Percentiles rank a stretch among this genome's conserved stretches.
Evolutionary conservation across 176 grass and related monocot genomes (phyloP).

Genomic region (Avena insularis): DNA sequence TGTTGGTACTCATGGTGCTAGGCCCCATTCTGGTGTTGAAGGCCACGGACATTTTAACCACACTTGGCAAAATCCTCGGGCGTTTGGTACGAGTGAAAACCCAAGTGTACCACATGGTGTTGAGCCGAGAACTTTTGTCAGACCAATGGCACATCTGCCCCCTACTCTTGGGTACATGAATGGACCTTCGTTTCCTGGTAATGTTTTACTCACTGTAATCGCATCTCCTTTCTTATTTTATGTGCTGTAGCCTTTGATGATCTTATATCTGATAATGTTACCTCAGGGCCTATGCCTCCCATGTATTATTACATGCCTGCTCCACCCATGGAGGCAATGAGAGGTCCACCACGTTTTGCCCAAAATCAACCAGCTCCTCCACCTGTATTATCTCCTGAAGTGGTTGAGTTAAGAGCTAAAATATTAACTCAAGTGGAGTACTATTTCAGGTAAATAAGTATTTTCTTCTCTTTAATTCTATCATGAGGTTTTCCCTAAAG

Average conservation of each 20-base stretch:
- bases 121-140: conserved; percentile 62
- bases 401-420: conserved; percentile 57
- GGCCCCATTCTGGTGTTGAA: conserved; percentile 56
- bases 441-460: conserved; percentile 68
- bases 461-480: conserved; percentile 31
- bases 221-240: conserved; percentile 3
- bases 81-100: conserved; percentile 59
- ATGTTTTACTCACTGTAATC: conserved; percentile 32
- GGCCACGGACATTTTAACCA: conserved; percentile 57
- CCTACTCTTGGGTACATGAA: conserved; percentile 64
- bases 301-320: conserved; percentile 76
- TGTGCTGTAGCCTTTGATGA: conserved; percentile 29
- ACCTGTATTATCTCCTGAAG: conserved; percentile 54
- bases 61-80: conserved; percentile 50
- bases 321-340: conserved; percentile 61
- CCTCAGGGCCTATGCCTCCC: conserved; percentile 62
- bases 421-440: conserved; percentile 76
- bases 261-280: conserved; percentile 32
- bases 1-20: conserved; percentile 53
- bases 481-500: neutral
- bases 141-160: conserved; percentile 57
- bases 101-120: conserved; percentile 53
- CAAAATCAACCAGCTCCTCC: conserved; percentile 46
- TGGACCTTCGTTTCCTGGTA: conserved; percentile 68
- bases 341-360: conserved; percentile 52